Evolutionary conservation across 257 asterid species (phyloP), one percentile per base, ranked within the genome.

Genomic region (Capsicum pubescens): DNA sequence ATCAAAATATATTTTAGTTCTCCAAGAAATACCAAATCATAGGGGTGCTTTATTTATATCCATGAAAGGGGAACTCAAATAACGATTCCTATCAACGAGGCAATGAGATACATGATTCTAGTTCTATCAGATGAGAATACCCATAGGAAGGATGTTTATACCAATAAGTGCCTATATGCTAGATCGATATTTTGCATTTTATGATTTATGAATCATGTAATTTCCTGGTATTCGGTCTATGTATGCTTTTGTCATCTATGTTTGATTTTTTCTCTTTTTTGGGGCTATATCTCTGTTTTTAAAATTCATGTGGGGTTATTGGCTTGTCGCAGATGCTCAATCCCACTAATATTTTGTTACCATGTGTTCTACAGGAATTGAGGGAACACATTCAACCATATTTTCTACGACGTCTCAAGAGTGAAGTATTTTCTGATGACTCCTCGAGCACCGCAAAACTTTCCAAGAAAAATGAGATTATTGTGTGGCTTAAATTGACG

Each of bases 361-460:
- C 52, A 5, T 68, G 44, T 21, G 4, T 82, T 82, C 50, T 54
- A 84, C 80, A 96, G 99, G 93, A 92, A 14, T 89, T 96, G 87
- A 90, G 99, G 84, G 97, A 96, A 58, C 88, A 92, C 88, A 96
- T 96, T 83, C 93, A 96, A 81, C 99, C 99, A 82, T 94, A 93
- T 84, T 96, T 96, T 88, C 83, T 96, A 87, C 91, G 99, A 86
- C 97, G 99, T 77, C 80, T 96, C 93, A 96, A 96, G 87, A 92
- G 92, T 91, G 99, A 96, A 81, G 98, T 96, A 76, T 94, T 94
- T 85, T 56, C 81, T 10, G 94, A 91, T 55, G 85, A 86, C 48
- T 77, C 80, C 46, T 82, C 83, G 6, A 64, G 54, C 84, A 89
- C 86, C 70, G 48, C 84, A 70, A 87, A 90, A 85, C 95, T 96